A percentile compares a stretch with the other conserved stretches of the same genome.
phyloP scores from a whole-genome alignment of 1,284 basidiomycete species.

The Dichomitus squalens region DNA sequence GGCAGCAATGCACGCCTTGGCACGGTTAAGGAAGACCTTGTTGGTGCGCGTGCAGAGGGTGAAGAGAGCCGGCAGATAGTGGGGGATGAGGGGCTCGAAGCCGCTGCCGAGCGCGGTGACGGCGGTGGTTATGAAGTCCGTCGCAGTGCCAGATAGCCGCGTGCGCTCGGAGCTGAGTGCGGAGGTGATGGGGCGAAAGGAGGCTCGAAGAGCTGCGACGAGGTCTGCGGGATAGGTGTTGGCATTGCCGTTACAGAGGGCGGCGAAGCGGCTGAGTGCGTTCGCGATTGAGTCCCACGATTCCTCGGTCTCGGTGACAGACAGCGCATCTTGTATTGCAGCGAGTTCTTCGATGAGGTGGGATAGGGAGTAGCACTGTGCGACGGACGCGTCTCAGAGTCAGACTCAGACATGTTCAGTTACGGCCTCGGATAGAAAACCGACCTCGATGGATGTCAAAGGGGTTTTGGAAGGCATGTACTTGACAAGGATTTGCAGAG shows the following conservation, averaged over 20 bases:
- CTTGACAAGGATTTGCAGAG: no score
- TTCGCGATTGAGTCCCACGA: constrained; percentile 79
- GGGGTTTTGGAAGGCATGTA: constrained; percentile 24
- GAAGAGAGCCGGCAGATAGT: constrained; percentile 72
- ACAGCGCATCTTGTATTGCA: constrained; percentile 37
- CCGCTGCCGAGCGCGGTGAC: constrained; percentile 58
- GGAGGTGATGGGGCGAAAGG: constrained; percentile 58
- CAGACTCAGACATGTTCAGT: neutral
- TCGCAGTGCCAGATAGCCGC: constrained; percentile 70
- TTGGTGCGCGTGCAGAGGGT: constrained; percentile 75
- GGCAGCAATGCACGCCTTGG: constrained; percentile 57
- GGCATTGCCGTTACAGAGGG: constrained; percentile 60
- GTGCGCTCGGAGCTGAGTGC: constrained; percentile 79
- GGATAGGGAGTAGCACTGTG: constrained; percentile 16
- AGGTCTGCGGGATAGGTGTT: constrained; percentile 60
- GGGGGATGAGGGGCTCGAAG: constrained; percentile 71
- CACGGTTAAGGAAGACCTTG: constrained; percentile 76
- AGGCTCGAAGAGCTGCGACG: constrained; percentile 51
- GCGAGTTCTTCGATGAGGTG: constrained; percentile 19
- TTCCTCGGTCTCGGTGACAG: constrained; percentile 76
- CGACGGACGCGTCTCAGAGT: neutral
- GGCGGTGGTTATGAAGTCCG: constrained; percentile 63
- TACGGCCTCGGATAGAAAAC: neutral
- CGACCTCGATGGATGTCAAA: constrained; percentile 21
- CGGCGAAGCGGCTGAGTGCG: constrained; percentile 52